Conservation (phyloP, 768 basidiomycete genomes). For the Lactarius akahatsu region DNA sequence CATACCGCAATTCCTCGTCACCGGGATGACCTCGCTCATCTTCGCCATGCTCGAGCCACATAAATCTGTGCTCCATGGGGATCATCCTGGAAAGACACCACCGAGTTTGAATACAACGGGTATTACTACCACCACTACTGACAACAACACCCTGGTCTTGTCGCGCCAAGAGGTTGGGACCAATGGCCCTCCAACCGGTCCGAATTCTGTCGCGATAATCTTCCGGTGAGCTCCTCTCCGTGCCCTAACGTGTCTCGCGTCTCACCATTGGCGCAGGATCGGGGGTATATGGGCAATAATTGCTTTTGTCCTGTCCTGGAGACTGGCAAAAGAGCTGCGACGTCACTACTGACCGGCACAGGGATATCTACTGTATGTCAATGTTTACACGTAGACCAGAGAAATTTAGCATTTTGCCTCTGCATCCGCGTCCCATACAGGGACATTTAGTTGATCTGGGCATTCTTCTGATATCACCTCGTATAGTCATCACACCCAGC, state of each 20-base stretch:
- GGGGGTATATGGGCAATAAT: constrained; percentile 32
- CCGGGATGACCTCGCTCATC: constrained; percentile 78
- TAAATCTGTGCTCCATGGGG: constrained; percentile 38
- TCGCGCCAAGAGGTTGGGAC: constrained; percentile 26
- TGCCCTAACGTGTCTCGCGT: neutral
- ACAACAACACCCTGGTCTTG: neutral
- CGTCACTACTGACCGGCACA: constrained; percentile 18
- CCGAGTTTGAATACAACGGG: constrained; percentile 13
- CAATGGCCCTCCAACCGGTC: constrained; percentile 30
- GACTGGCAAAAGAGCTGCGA: constrained; percentile 30
- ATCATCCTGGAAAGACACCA: constrained; percentile 21
- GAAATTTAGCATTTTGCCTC: neutral
- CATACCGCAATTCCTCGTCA: constrained; percentile 91
- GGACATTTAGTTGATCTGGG: neutral
- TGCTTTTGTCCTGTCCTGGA: constrained; percentile 32
- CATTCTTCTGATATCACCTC: constrained; percentile 6
- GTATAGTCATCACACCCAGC: neutral
- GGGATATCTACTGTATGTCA: neutral
- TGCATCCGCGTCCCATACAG: constrained; percentile 6
- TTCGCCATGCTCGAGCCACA: constrained; percentile 82
- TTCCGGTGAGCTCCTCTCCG: constrained; percentile 36
- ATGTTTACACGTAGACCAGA: neutral
- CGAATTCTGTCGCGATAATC: constrained; percentile 43
- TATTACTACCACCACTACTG: neutral
- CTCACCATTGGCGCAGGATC: constrained; percentile 20